Base-by-base conservation (phyloP, 2,329 filamentous ascomycete species). In the Talaromyces verruculosus region DNA sequence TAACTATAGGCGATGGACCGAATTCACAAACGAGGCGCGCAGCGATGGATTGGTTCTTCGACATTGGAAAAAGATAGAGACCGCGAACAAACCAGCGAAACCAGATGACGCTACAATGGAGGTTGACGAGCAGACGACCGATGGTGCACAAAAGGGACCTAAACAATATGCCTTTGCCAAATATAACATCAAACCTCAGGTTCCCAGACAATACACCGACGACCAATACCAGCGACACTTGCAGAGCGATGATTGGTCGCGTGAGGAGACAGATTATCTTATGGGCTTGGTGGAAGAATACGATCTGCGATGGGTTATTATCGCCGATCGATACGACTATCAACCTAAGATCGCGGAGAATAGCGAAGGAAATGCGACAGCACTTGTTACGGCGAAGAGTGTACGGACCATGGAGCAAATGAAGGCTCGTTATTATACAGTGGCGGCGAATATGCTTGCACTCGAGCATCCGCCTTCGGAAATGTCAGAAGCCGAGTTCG, bases 221-320 rank as follows among this genome's bases (percentile, higher is more conserved):
- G 91, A 93, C 68, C 90, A 96, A 76, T 99, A 99, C 79, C 86
- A 89, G 67, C 84, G 87, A 65, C 87, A 90, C 68, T 79, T 99
- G 61, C 85, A 88, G 71, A 90, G 84, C 73, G 82, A 87, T 15
- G 89, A 94, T 71, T 99, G 95, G 95, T 89, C 91, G 15, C 92
- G 90, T 73, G 90, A 95, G 72, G 95, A 99, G 79, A 99, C 95
- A 8, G 93, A 97, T 75, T 97, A 97, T 74, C 80, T 99, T 68
- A 85, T 98, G 75, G 82, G 87, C 2, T 76, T 94, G 41, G 91
- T 88, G 15, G 85, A 85, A 65, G 90, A 93, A 57, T 97, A 89
- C 74, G 92, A 96, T 74, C 84, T 97, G 67, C 89, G 95, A 70
- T 99, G 95, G 93, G 86, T 94, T 3, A 78, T 98, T 17, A 91